A percentile compares a stretch with the other conserved stretches of the same genome.
phyloP scores from a whole-genome alignment of 345 rosid species.

The Eucalyptus erythrocorys region DNA sequence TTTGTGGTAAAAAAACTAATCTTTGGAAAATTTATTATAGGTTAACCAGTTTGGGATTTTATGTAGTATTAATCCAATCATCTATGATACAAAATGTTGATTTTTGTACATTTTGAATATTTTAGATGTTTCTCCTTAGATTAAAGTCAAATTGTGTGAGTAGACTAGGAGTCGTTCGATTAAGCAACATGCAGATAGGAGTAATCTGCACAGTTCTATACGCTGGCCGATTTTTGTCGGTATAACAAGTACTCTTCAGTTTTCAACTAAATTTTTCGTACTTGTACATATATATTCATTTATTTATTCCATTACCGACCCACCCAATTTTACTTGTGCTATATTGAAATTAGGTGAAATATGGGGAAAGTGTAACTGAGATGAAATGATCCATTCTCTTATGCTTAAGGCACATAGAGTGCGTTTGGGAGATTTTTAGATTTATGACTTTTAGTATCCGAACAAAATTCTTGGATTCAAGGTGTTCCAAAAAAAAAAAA shows the following conservation, averaged over 20 bases:
- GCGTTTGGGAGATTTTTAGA: neutral
- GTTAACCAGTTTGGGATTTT: too few relatives aligned
- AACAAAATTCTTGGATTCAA: neutral
- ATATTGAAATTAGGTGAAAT: neutral
- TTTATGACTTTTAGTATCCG: neutral
- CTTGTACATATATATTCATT: neutral
- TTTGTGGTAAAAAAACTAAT: too few relatives aligned
- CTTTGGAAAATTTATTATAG: too few relatives aligned
- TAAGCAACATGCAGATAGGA: neutral
- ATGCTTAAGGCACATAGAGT: neutral
- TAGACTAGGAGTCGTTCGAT: neutral
- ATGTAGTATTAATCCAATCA: too few relatives aligned
- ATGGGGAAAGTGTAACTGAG: neutral
- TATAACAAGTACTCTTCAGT: neutral
- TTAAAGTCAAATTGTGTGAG: neutral
- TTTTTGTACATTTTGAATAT: neutral
- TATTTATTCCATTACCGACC: neutral
- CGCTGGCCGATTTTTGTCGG: neutral
- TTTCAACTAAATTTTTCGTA: neutral
- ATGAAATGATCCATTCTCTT: neutral
- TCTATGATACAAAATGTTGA: neutral
- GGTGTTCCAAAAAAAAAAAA: neutral
- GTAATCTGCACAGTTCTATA: neutral
- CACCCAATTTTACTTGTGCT: neutral
- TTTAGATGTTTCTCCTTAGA: neutral